Percentiles rank a stretch among this genome's conserved stretches.
Conservation (phyloP, 345 rosid species). For the Lenwebbia sp. region DNA sequence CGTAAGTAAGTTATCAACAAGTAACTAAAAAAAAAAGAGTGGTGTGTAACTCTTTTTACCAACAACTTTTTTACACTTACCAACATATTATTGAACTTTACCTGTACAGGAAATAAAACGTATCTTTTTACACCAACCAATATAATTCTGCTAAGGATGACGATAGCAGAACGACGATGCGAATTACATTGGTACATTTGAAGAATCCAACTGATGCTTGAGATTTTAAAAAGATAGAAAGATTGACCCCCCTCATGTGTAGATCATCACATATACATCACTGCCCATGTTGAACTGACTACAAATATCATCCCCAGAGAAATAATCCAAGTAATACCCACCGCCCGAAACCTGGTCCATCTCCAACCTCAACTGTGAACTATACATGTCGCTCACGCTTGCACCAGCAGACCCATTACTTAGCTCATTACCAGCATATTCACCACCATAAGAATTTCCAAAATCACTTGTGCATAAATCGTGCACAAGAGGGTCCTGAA, state of each 20-base stretch:
- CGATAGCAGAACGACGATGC: no score
- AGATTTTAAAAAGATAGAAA: no score
- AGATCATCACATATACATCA: constrained; percentile 8
- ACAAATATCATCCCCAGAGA: constrained; percentile 23
- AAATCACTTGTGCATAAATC: constrained; percentile 5
- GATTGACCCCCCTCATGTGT: background rate
- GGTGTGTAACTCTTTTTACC: background rate
- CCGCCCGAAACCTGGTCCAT: constrained; percentile 26
- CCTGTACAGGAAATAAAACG: no score
- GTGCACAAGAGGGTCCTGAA: constrained; percentile 6
- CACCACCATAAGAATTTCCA: constrained; percentile 9
- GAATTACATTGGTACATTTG: no score
- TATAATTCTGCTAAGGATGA: no score
- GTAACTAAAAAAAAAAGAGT: background rate
- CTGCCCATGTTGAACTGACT: constrained; percentile 25
- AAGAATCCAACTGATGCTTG: no score
- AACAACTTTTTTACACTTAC: background rate
- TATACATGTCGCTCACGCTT: constrained; percentile 22
- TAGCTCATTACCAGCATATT: background rate
- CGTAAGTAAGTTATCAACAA: background rate
- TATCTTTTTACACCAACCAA: no score
- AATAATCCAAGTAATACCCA: constrained; percentile 17
- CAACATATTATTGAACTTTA: no score
- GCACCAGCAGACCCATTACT: background rate
- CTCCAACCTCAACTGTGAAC: constrained; percentile 38